These are phyloP conservation scores for Punica granatum DNA, from an alignment of 345 rosid genomes.

Conservation along the genomic window DNA sequence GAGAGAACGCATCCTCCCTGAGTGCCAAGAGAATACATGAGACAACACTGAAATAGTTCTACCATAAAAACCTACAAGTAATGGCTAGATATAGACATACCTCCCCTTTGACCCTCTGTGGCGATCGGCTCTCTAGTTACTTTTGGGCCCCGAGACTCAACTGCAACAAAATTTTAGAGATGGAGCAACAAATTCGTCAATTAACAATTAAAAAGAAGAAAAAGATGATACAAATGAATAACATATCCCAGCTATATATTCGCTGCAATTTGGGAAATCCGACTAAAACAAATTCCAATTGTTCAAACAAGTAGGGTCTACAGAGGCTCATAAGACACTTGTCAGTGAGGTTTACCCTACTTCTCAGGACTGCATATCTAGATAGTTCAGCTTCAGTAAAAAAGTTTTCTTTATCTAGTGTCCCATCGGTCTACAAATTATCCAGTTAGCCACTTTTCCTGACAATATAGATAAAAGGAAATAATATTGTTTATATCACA, in stretches of 20 bases:
- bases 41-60: slow-evolving; percentile 1
- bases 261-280: neutral
- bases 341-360: neutral
- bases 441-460: neutral
- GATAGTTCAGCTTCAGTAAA: neutral
- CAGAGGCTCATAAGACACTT: neutral
- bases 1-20: slow-evolving; percentile 64
- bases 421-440: neutral
- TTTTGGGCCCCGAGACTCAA: slow-evolving; percentile 43
- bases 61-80: neutral
- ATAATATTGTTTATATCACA: neutral
- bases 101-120: slow-evolving; percentile 57
- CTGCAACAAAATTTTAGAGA: slow-evolving; percentile 8
- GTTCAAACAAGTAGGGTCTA: neutral
- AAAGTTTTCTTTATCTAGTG: neutral
- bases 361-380: neutral
- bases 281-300: neutral
- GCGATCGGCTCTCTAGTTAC: slow-evolving; percentile 43
- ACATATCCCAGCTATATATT: neutral
- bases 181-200: neutral
- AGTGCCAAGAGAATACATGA: slow-evolving; percentile 4
- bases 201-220: neutral
- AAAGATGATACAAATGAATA: slow-evolving; percentile 2
- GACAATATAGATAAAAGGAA: neutral
- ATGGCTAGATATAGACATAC: slow-evolving; percentile 26